These are phyloP conservation scores for Encephalitozoon hellem DNA, from an alignment of 371 early-diverging fungal genomes.

Conservation along the genomic window DNA sequence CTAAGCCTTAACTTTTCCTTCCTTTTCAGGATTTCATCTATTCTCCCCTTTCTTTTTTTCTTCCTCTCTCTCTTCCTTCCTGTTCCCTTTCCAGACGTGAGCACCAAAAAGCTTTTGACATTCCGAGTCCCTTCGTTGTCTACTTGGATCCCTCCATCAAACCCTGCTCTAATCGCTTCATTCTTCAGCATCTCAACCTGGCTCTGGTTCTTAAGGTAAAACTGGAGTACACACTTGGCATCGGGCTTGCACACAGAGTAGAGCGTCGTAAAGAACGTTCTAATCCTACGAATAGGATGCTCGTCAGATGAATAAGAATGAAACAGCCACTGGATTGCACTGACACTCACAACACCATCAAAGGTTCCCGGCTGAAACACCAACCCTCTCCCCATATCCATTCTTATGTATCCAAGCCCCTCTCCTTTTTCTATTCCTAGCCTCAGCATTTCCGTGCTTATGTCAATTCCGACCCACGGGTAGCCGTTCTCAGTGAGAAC, in stretches of 20 bases:
- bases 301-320: slow-evolving; percentile 76
- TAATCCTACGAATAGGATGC: slow-evolving; percentile 73
- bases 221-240: slow-evolving; percentile 88
- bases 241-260: slow-evolving; percentile 75
- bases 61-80: background rate
- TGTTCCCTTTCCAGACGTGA: slow-evolving; percentile 51
- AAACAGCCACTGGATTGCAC: slow-evolving; percentile 95
- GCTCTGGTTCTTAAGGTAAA: slow-evolving; percentile 87
- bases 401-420: slow-evolving; percentile 30
- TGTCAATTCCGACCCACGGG: slow-evolving; percentile 89
- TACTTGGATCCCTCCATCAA: slow-evolving; percentile 84
- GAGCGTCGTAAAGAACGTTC: slow-evolving; percentile 78
- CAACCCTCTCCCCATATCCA: slow-evolving; percentile 92
- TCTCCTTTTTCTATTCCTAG: slow-evolving; percentile 15
- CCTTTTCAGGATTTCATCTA: background rate
- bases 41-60: background rate
- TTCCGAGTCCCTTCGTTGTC: slow-evolving; percentile 91
- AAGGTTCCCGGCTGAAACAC: slow-evolving; percentile 86
- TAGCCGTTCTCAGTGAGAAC: slow-evolving; percentile 81
- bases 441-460: slow-evolving; percentile 76
- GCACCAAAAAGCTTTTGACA: slow-evolving; percentile 82
- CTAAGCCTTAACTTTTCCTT: background rate
- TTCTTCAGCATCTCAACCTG: slow-evolving; percentile 83
- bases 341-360: slow-evolving; percentile 92
- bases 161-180: slow-evolving; percentile 76